Conservation (phyloP, 805 yeast genomes). For the Isabelozyma gotoi region DNA sequence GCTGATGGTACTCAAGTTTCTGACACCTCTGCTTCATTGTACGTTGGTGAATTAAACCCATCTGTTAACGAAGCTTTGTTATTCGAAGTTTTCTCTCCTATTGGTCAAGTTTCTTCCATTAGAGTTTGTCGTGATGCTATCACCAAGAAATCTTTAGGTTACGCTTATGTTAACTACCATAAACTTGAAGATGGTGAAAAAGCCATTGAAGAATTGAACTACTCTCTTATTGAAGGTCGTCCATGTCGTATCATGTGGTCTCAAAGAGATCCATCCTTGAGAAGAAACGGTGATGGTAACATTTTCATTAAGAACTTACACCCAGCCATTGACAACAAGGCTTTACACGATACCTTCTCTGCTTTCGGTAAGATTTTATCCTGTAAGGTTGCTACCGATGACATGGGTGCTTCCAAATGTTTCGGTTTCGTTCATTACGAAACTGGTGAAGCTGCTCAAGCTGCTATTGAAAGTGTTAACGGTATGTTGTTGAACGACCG, state of each 20-base stretch:
- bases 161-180: slow-evolving; percentile 97
- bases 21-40: slow-evolving; percentile 77
- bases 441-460: slow-evolving; percentile 85
- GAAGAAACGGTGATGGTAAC: slow-evolving; percentile 96
- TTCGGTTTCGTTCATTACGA: slow-evolving; percentile 98
- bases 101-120: slow-evolving; percentile 94
- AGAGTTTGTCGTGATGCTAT: slow-evolving; percentile 99
- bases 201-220: slow-evolving; percentile 95
- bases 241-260: slow-evolving; percentile 99
- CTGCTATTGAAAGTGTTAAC: slow-evolving; percentile 95
- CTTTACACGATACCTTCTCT: slow-evolving; percentile 95
- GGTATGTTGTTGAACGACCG: slow-evolving; percentile 97
- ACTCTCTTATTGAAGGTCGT: slow-evolving; percentile 88
- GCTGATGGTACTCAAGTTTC: slow-evolving; percentile 40
- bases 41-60: slow-evolving; percentile 96
- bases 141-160: slow-evolving; percentile 94
- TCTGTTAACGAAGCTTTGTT: slow-evolving; percentile 90
- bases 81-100: slow-evolving; percentile 90
- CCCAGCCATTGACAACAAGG: slow-evolving; percentile 98
- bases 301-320: slow-evolving; percentile 97
- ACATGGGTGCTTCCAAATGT: slow-evolving; percentile 87
- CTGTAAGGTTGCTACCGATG: slow-evolving; percentile 96
- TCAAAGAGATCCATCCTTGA: slow-evolving; percentile 94
- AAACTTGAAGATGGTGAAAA: slow-evolving; percentile 85
- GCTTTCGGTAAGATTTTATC: slow-evolving; percentile 95